Conservation (phyloP, 805 yeast genomes). For the Kuraishia hungarica region DNA sequence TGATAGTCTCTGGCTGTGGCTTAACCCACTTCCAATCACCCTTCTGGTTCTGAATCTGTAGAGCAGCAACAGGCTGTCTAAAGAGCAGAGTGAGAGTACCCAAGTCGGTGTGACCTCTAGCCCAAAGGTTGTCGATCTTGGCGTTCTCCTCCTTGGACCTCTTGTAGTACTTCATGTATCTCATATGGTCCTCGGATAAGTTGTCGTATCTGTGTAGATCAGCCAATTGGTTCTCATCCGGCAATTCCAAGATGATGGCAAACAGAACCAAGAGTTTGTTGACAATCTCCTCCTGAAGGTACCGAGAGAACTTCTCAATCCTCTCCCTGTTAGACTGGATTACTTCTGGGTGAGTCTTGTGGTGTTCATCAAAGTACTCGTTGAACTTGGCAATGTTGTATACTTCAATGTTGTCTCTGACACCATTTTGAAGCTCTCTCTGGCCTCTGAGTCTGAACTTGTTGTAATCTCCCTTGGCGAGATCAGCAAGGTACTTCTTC, state of each 20-base stretch:
- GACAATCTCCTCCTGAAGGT: constrained; percentile 16
- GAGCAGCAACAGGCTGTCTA: constrained; percentile 27
- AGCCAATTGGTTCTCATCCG: constrained; percentile 23
- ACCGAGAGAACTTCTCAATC: constrained; percentile 15
- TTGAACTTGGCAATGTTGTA: constrained; percentile 26
- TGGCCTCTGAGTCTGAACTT: constrained; percentile 24
- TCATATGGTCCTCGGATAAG: constrained; percentile 24
- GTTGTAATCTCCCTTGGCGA: constrained; percentile 22
- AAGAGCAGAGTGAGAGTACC: constrained; percentile 26
- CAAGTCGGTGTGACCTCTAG: constrained; percentile 28
- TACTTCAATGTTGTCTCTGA: constrained; percentile 22
- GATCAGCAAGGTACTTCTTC: constrained; percentile 17
- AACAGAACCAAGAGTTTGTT: constrained; percentile 20
- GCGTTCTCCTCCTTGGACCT: constrained; percentile 20
- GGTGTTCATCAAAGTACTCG: constrained; percentile 10
- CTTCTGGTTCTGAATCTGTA: constrained; percentile 23
- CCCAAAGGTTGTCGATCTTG: constrained; percentile 23
- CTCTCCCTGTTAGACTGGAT: constrained; percentile 14
- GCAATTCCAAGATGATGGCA: constrained; percentile 24
- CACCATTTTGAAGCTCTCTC: constrained; percentile 22
- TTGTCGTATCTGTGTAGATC: constrained; percentile 23
- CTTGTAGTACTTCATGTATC: constrained; percentile 27
- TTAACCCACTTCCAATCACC: constrained; percentile 27
- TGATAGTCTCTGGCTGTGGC: constrained; percentile 23
- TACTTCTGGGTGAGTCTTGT: constrained; percentile 15